These are phyloP conservation scores for Didymella lethalis DNA, from an alignment of 2,329 filamentous ascomycete genomes.

Conservation along the genomic window DNA sequence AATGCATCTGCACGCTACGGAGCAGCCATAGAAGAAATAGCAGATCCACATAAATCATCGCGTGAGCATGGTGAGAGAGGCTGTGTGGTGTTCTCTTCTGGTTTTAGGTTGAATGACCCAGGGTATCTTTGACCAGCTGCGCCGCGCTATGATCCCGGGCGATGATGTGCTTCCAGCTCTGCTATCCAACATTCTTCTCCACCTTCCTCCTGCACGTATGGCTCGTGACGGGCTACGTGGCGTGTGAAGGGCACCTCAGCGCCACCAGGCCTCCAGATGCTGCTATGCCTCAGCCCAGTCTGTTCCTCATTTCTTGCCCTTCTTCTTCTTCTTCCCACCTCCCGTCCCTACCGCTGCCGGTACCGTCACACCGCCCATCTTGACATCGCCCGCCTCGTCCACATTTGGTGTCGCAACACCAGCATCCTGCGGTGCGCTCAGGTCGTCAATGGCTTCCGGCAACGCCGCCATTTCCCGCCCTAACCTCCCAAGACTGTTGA, in stretches of 20 bases:
- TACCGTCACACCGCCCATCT: conserved; percentile 38
- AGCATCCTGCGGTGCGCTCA: conserved; percentile 37
- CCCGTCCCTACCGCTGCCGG: conserved; percentile 41
- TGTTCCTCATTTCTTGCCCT: conserved; percentile 57
- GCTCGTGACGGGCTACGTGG: background rate
- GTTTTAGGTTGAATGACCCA: conserved; percentile 4
- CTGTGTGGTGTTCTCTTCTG: background rate
- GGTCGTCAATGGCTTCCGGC: conserved; percentile 53
- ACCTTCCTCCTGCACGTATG: background rate
- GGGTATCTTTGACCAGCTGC: conserved; percentile 20
- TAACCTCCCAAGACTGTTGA: conserved; percentile 77
- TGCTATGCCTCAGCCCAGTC: background rate
- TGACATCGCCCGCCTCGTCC: conserved; percentile 43
- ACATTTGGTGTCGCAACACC: conserved; percentile 44
- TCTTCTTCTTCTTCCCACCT: conserved; percentile 60
- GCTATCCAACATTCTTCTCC: background rate
- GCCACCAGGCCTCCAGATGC: background rate
- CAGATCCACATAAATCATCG: background rate
- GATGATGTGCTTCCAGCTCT: background rate
- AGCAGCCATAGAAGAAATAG: background rate
- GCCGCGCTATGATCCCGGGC: background rate
- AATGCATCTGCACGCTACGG: background rate
- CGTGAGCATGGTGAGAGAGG: background rate
- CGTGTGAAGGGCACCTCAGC: background rate
- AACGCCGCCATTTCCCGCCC: conserved; percentile 68